Evolutionary conservation across 352 stramenopile species (phyloP), one percentile per base, ranked within the genome.

Genomic region (Phytophthora cactorum): DNA sequence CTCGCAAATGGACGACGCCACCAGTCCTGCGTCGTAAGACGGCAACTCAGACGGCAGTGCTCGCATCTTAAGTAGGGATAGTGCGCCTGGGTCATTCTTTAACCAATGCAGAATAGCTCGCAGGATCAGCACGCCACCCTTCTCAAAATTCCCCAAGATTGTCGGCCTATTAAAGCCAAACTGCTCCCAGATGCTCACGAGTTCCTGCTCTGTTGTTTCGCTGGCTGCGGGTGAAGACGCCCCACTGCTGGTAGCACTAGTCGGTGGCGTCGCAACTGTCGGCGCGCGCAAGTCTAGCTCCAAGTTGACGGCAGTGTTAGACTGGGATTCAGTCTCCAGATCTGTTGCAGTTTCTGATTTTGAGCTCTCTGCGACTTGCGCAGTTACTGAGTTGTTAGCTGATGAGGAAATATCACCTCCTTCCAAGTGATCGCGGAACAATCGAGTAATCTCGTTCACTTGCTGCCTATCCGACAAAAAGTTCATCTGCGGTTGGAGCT

Each of bases 71-170:
- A 93, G 60, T 28, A 80, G 46, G 3, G 79, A 62, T 32, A 90
- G 43, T n/a, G 88, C 61, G 34, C 66, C 56, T 4, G 61, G 59
- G 34, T 93, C 72, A 60, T 71, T 84, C 47, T 93, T 83, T 46
- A 94, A 46, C 74, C 89, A 85, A 55, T 91, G 86, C 5, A 79
- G 73, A 25, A 96, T 65, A 4, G 73, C 79, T 56, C 79, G 78
- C 7, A 94, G 66, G 50, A 96, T 60, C 47, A 96, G 46, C 7
- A 92, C 82, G 6, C 88, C 88, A 14, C 88, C 86, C 29, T 90
- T 88, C 5, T 91, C 74, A 65, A 96, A 96, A 68, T 96, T 96
- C 11, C 76, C 74, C 29, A 92, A 65, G 11, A 94, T 71, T 4
- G 70, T 81, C 32, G 74, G 67, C 6, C 70, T 76, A 54, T 92